phyloP scores from a whole-genome alignment of 345 rosid genomes.

The Citrus sinensis region DNA sequence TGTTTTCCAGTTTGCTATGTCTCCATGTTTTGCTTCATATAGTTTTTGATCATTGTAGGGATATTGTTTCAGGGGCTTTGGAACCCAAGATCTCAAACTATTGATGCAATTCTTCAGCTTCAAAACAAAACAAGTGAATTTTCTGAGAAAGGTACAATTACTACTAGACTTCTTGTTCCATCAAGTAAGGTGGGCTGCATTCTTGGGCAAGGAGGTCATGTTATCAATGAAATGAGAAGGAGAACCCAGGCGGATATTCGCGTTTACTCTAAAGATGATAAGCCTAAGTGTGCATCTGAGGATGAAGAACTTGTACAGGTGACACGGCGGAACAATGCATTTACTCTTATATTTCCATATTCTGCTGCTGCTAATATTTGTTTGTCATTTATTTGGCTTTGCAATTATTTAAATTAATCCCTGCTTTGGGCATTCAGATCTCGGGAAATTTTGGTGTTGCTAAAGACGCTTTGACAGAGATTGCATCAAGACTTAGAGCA shows the following conservation, averaged over 20 bases:
- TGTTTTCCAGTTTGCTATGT: background rate
- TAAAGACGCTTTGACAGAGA: slow-evolving; percentile 55
- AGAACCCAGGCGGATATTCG: slow-evolving; percentile 58
- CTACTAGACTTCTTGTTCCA: slow-evolving; percentile 53
- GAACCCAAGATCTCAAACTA: slow-evolving; percentile 48
- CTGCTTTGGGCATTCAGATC: slow-evolving; percentile 35
- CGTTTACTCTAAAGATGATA: slow-evolving; percentile 51
- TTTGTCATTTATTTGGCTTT: background rate
- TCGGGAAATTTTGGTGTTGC: slow-evolving; percentile 51
- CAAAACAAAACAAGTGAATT: slow-evolving; percentile 47
- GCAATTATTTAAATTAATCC: slow-evolving; percentile 9
- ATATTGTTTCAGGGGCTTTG: slow-evolving; percentile 37
- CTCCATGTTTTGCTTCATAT: slow-evolving; percentile 4
- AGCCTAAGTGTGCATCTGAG: slow-evolving; percentile 48
- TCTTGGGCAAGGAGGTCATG: slow-evolving; percentile 62
- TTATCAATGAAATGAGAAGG: slow-evolving; percentile 66
- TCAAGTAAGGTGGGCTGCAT: slow-evolving; percentile 58
- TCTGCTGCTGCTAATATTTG: background rate
- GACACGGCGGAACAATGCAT: slow-evolving; percentile 5
- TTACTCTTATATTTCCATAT: background rate
- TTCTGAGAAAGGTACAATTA: slow-evolving; percentile 40
- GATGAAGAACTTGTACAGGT: slow-evolving; percentile 70
- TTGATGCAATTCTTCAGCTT: slow-evolving; percentile 57
- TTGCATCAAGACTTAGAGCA: slow-evolving; percentile 44
- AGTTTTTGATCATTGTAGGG: slow-evolving; percentile 24